phyloP scores from a whole-genome alignment of 768 basidiomycete species.

The Mycena maculata region DNA sequence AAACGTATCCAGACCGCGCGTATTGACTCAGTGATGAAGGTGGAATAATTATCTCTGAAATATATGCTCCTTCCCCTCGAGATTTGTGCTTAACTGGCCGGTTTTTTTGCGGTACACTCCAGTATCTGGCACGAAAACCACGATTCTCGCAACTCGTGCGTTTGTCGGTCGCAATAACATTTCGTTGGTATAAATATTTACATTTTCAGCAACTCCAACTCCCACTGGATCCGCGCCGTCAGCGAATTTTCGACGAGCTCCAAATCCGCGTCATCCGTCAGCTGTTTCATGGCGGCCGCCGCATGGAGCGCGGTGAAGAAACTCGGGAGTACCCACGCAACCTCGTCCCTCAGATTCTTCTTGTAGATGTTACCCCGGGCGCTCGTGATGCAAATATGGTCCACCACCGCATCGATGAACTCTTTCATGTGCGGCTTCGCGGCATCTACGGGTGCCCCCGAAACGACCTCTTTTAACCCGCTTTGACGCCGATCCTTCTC shows the following conservation, averaged over 20 bases:
- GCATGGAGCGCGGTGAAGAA: conserved; percentile 32
- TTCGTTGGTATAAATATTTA: background rate
- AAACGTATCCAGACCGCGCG: conserved; percentile 72
- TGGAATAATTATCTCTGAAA: conserved; percentile 51
- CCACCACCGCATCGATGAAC: conserved; percentile 1
- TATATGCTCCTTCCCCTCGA: no score
- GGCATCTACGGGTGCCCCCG: background rate
- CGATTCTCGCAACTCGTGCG: no score
- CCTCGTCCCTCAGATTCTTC: background rate
- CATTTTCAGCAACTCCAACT: conserved; percentile 9
- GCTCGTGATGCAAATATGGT: conserved; percentile 26
- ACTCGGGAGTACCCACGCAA: conserved; percentile 30
- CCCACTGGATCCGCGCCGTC: conserved; percentile 31
- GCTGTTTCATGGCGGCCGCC: conserved; percentile 31
- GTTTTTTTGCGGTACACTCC: no score
- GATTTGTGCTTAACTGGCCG: no score
- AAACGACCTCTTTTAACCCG: conserved; percentile 12
- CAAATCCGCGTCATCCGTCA: conserved; percentile 27
- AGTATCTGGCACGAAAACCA: no score
- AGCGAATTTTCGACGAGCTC: conserved; percentile 27
- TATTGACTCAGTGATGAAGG: conserved; percentile 83
- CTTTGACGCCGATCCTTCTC: conserved; percentile 17
- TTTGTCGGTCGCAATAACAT: no score
- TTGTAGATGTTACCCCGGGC: conserved; percentile 27
- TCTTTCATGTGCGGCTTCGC: conserved; percentile 10